Evolutionary conservation across 495 filamentous ascomycete species (phyloP).

Genomic region (Daldinia grandis): DNA sequence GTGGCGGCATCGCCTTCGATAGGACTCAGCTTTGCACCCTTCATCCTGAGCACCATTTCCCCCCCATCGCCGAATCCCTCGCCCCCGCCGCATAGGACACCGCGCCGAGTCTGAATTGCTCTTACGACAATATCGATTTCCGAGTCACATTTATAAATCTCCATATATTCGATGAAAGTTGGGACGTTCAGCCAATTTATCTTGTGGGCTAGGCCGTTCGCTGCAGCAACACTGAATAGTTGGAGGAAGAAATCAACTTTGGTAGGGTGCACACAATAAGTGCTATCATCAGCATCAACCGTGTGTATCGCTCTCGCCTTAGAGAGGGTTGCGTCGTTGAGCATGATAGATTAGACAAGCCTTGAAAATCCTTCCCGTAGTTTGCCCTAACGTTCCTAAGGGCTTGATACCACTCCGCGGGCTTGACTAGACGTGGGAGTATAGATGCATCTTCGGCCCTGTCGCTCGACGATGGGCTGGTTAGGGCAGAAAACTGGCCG

Average conservation of each 20-base stretch:
- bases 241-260: neutral
- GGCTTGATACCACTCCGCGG: neutral
- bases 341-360: neutral
- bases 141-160: neutral
- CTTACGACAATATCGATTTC: neutral
- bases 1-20: neutral
- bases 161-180: neutral
- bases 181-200: neutral
- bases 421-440: neutral
- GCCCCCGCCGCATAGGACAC: neutral
- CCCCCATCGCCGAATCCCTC: neutral
- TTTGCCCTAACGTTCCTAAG: neutral
- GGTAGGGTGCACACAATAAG: neutral
- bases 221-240: neutral
- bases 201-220: neutral
- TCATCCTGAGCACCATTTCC: neutral
- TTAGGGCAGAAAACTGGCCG: neutral
- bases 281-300: neutral
- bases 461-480: neutral
- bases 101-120: neutral
- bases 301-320: neutral
- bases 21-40: neutral
- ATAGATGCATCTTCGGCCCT: neutral
- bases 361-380: neutral
- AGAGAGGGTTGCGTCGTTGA: neutral